These are phyloP conservation scores for Stygiomarasmius scandens DNA, from an alignment of 1,284 basidiomycete genomes.

Conservation along the genomic window DNA sequence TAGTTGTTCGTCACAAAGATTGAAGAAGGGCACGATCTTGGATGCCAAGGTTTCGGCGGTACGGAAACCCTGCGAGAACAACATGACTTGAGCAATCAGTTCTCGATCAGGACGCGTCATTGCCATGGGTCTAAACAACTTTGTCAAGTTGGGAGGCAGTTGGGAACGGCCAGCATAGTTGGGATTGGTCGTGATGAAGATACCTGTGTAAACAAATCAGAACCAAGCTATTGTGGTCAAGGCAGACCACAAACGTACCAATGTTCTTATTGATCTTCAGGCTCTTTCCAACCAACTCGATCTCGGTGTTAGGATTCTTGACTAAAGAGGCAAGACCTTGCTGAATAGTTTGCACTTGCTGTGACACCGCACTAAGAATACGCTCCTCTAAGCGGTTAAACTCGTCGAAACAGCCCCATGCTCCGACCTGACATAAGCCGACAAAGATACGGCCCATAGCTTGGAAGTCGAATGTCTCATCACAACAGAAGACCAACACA, in stretches of 20 bases:
- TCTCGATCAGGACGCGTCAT: conserved; percentile 99
- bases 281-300: conserved; percentile 95
- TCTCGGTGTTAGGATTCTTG: conserved; percentile 85
- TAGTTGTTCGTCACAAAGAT: conserved; percentile 95
- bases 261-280: conserved; percentile 94
- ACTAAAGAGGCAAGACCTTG: conserved; percentile 85
- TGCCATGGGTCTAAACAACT: conserved; percentile 95
- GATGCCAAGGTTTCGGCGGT: conserved; percentile 95
- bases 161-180: conserved; percentile 98
- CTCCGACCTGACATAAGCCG: conserved; percentile 97
- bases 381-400: conserved; percentile 98
- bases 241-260: conserved; percentile 50
- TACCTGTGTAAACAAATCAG: conserved; percentile 50
- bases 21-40: conserved; percentile 99
- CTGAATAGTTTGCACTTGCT: conserved; percentile 98
- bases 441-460: conserved; percentile 99
- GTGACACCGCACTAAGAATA: conserved; percentile 96
- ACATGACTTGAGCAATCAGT: conserved; percentile 98
- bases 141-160: conserved; percentile 94
- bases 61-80: conserved; percentile 99
- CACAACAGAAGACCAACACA: conserved; percentile 98
- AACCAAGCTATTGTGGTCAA: conserved; percentile 3
- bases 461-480: conserved; percentile 99
- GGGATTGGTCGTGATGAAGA: conserved; percentile 98
- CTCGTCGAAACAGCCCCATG: conserved; percentile 99